phyloP scores from a whole-genome alignment of 2,329 filamentous ascomycete genomes.

The Phaeosphaeria sp. region DNA sequence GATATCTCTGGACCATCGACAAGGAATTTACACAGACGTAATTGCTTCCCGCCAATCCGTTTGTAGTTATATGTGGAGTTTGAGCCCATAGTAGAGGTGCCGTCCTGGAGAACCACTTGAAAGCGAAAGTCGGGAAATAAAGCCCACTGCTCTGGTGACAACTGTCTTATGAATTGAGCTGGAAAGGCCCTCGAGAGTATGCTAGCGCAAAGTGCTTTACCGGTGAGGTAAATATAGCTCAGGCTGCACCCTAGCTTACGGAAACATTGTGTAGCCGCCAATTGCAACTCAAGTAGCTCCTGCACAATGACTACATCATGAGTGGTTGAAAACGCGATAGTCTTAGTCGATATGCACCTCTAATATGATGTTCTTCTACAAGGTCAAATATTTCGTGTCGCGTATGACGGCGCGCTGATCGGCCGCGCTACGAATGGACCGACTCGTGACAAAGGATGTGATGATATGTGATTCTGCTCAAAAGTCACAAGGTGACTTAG shows the following conservation, averaged over 20 bases:
- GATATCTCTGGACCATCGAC: neutral
- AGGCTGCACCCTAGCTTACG: neutral
- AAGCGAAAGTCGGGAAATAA: no score
- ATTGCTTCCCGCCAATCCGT: neutral
- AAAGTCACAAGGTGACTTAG: no score
- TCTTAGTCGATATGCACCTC: no score
- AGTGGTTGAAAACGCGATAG: neutral
- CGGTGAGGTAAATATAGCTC: neutral
- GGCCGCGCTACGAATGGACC: no score
- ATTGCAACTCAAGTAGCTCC: neutral
- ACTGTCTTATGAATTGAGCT: neutral
- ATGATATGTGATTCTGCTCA: no score
- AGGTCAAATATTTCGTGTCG: no score
- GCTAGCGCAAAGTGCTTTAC: neutral
- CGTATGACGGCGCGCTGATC: no score
- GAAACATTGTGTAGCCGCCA: neutral
- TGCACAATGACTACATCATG: neutral
- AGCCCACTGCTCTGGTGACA: neutral
- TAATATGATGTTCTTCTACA: no score
- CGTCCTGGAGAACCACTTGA: no score
- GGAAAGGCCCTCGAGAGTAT: neutral
- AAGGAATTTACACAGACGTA: neutral
- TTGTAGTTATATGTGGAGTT: neutral
- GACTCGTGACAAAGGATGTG: no score
- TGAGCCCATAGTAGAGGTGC: neutral